Conservation (phyloP, 2,329 filamentous ascomycete genomes). For the Hyphodiscus sp. region DNA sequence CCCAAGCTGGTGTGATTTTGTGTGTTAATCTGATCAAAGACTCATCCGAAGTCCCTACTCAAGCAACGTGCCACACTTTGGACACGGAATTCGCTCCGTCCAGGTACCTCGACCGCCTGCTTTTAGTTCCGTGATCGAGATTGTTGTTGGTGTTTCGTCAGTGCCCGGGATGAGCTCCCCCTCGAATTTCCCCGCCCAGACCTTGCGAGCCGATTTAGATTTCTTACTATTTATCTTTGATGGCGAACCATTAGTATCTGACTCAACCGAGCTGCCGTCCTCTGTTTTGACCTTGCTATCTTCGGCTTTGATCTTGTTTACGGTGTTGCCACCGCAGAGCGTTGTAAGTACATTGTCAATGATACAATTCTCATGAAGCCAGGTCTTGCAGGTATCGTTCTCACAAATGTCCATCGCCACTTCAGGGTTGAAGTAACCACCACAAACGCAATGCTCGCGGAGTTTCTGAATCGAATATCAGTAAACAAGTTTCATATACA, state of each 20-base stretch:
- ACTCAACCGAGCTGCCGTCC: background rate
- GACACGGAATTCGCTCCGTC: constrained; percentile 20
- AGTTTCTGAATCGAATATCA: constrained; percentile 17
- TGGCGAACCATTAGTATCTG: constrained; percentile 9
- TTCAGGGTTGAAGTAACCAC: constrained; percentile 31
- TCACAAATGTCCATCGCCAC: constrained; percentile 31
- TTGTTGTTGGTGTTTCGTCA: constrained; percentile 9
- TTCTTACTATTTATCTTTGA: constrained; percentile 13
- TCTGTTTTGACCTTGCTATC: background rate
- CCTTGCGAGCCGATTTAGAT: constrained; percentile 11
- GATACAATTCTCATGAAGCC: constrained; percentile 33
- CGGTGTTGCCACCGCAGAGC: constrained; percentile 12
- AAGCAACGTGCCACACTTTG: constrained; percentile 21
- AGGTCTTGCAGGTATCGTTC: constrained; percentile 28
- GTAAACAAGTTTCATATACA: constrained; percentile 4
- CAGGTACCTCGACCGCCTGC: constrained; percentile 8
- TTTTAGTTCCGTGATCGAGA: constrained; percentile 21
- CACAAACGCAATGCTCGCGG: constrained; percentile 32
- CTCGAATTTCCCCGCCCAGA: constrained; percentile 20
- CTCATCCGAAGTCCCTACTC: constrained; percentile 7
- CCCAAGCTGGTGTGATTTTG: background rate
- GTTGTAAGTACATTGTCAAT: constrained; percentile 27
- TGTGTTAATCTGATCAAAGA: background rate
- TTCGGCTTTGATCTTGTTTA: constrained; percentile 6
- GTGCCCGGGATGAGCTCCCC: constrained; percentile 12